Evolutionary conservation across 768 basidiomycete species (phyloP).

Genomic region (Mycena albidolilacea): DNA sequence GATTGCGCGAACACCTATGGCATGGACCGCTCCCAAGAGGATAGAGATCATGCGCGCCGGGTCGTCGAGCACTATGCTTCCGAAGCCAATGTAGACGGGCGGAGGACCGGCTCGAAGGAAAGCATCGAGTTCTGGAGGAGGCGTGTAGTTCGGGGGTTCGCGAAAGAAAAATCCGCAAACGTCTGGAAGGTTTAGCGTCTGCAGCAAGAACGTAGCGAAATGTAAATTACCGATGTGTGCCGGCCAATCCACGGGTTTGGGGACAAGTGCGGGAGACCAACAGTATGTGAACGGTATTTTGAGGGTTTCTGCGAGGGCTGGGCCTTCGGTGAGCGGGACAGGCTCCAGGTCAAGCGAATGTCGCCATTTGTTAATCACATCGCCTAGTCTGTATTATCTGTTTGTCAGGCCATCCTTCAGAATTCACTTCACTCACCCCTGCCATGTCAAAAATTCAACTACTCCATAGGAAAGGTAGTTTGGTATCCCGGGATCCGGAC

Average conservation of each 20-base stretch:
- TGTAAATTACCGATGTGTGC: conserved; percentile 56
- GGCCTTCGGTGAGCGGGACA: conserved; percentile 53
- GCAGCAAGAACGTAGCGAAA: conserved; percentile 44
- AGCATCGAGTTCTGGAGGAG: conserved; percentile 48
- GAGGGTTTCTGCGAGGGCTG: conserved; percentile 53
- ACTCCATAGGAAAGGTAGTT: conserved; percentile 59
- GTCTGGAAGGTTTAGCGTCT: conserved; percentile 50
- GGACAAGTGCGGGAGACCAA: conserved; percentile 55
- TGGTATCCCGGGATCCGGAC: conserved; percentile 54
- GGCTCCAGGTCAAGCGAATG: conserved; percentile 53
- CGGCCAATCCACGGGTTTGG: conserved; percentile 60
- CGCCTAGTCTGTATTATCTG: conserved; percentile 52
- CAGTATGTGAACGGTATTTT: conserved; percentile 60
- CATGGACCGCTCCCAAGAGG: conserved; percentile 56
- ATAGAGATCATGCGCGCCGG: conserved; percentile 43
- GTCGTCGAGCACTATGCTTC: conserved; percentile 41
- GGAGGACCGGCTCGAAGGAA: conserved; percentile 53
- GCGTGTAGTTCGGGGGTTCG: conserved; percentile 51
- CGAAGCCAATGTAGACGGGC: conserved; percentile 63
- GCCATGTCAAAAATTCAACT: conserved; percentile 59
- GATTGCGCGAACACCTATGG: conserved; percentile 57
- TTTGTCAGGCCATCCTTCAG: not conserved
- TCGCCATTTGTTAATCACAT: conserved; percentile 60
- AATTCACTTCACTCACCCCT: conserved; percentile 46
- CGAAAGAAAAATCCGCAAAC: conserved; percentile 61